A percentile compares a stretch with the other conserved stretches of the same genome.
phyloP scores from a whole-genome alignment of 2,329 filamentous ascomycete species.

The Aspergillus quadrilineatus region DNA sequence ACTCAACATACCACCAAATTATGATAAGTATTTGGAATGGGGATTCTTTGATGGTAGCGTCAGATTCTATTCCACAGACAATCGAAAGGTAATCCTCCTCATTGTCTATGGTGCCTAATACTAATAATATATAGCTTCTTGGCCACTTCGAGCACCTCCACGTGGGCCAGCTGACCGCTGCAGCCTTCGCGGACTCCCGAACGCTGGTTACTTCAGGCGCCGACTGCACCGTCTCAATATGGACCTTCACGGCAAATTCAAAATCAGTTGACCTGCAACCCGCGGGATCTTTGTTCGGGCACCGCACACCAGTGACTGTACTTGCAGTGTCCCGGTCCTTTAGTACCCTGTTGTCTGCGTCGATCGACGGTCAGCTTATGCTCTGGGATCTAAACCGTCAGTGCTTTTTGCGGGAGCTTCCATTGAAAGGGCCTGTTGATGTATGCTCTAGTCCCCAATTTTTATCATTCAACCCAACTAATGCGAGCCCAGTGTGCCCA shows the following conservation, averaged over 20 bases:
- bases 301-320: constrained; percentile 76
- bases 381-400: constrained; percentile 93
- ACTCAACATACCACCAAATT: constrained; percentile 79
- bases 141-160: constrained; percentile 94
- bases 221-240: constrained; percentile 87
- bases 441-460: constrained; percentile 28
- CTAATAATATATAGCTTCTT: constrained; percentile 52
- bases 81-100: constrained; percentile 59
- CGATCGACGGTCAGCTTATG: constrained; percentile 76
- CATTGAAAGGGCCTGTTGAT: constrained; percentile 53
- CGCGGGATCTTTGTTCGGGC: constrained; percentile 80
- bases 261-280: constrained; percentile 78
- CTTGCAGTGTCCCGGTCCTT: constrained; percentile 86
- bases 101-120: neutral
- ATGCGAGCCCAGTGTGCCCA: constrained; percentile 65
- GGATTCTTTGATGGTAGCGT: constrained; percentile 91
- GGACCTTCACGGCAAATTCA: constrained; percentile 64
- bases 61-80: constrained; percentile 84
- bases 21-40: constrained; percentile 94
- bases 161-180: constrained; percentile 80
- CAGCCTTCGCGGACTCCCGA: constrained; percentile 82
- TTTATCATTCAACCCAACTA: neutral
- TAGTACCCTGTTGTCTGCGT: constrained; percentile 81
- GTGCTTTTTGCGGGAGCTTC: constrained; percentile 77
- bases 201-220: constrained; percentile 89